Evolutionary conservation across 139 green algal genomes (phyloP).

Genomic region (Coelastrella sp.): DNA sequence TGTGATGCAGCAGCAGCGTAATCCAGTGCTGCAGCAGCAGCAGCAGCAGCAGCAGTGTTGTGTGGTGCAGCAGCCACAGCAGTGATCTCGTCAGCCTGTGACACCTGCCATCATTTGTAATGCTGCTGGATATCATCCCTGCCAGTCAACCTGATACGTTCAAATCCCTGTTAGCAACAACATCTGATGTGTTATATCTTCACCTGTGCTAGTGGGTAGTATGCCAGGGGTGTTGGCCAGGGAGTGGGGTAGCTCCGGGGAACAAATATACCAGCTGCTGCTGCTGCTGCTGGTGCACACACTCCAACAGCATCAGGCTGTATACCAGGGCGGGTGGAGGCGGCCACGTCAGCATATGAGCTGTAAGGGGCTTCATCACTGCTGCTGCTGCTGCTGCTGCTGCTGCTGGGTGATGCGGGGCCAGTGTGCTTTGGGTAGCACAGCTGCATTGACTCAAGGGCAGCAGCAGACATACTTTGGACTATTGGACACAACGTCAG

Average conservation of each 20-base stretch:
- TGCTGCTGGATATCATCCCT: too few relatives aligned
- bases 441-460: background rate
- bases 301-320: slow-evolving; percentile 26
- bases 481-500: too few relatives aligned
- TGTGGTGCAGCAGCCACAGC: too few relatives aligned
- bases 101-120: background rate
- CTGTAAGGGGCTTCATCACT: background rate
- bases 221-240: slow-evolving; percentile 3
- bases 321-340: background rate
- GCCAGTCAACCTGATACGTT: background rate
- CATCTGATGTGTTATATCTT: background rate
- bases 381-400: slow-evolving; percentile 3
- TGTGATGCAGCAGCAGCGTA: background rate
- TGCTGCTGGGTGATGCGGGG: background rate
- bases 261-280: background rate
- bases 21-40: background rate
- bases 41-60: background rate
- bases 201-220: slow-evolving; percentile 1
- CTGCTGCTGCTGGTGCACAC: slow-evolving; percentile 17
- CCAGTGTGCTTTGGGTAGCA: background rate
- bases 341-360: background rate
- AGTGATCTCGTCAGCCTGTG: too few relatives aligned
- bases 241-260: background rate
- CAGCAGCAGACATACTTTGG: background rate
- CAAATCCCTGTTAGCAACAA: background rate